Conservation (phyloP, 2,329 filamentous ascomycete genomes). For the Botrytis porri region DNA sequence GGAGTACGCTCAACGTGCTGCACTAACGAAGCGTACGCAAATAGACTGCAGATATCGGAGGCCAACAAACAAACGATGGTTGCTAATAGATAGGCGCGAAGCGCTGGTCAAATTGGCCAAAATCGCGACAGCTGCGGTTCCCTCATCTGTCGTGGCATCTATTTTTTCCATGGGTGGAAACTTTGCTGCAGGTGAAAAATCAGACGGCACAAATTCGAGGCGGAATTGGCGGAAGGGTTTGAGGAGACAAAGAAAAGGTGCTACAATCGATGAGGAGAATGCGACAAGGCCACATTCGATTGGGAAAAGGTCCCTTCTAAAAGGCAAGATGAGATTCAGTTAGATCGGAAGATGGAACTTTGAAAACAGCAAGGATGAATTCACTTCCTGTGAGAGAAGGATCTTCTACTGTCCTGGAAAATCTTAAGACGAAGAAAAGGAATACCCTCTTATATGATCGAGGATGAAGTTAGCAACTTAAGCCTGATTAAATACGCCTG, state of each 20-base stretch:
- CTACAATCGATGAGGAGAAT: background rate
- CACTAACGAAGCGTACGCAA: background rate
- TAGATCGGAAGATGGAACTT: background rate
- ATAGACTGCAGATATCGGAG: background rate
- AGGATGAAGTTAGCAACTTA: no score
- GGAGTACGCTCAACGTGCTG: background rate
- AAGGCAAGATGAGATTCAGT: background rate
- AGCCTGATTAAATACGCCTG: no score
- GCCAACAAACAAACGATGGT: background rate
- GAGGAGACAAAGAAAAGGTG: background rate
- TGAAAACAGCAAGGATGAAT: background rate
- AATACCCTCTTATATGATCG: background rate
- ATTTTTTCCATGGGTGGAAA: background rate
- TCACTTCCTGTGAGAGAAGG: background rate
- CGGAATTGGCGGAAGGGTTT: background rate
- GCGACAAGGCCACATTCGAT: background rate
- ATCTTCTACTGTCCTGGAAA: background rate
- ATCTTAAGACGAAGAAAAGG: background rate
- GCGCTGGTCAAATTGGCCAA: background rate
- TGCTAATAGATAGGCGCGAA: background rate
- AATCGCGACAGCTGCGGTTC: background rate
- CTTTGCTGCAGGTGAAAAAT: background rate
- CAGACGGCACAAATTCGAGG: fast-evolving
- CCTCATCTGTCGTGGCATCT: background rate
- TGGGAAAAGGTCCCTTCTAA: background rate